Evolutionary conservation across 805 yeast genomes (phyloP), one percentile per base, ranked within the genome.

Genomic region (Clavispora phyllophila): DNA sequence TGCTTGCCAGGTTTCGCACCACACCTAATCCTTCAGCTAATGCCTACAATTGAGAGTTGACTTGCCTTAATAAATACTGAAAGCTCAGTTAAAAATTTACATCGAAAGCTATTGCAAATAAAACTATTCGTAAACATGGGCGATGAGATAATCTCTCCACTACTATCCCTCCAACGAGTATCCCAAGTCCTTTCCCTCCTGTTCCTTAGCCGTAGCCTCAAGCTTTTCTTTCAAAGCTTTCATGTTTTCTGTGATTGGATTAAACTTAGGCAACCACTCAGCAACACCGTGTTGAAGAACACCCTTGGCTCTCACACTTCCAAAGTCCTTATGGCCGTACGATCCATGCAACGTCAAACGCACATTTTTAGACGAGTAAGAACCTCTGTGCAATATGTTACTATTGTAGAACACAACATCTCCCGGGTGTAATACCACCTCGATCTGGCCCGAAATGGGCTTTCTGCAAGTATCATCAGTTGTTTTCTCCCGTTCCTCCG

Each of bases 211-310:
- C 37, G 64, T 45, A 9, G 32, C 46, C 20, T 51, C 58, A 44
- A 68, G 57, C 42, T 66, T 66, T 8, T 43, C 48, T 39, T 58
- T 56, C 47, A 68, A 48, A 44, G 53, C 39, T 15, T 45, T 47
- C 56, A 66, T 57, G 41, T 63, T 65, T 27, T 46, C 50, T 35
- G 58, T 61, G 18, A 48, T 37, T 2, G 72, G 65, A 32, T 53
- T 43, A 42, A 73, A 61, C 14, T 62, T 50, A 12, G 65, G 63
- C 19, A 71, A 50, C 80, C 80, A 75, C 34, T 65, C 63, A 8
- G 68, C 70, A 5, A 73, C 77, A 0, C 79, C 80, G 47, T 73
- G 78, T 54, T 75, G 80, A 37, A 75, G 64, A n/a, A 75, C 65
- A n/a, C 77, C 74, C 46, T 63, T 65, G 3, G 79, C 78, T 44